phyloP scores from a whole-genome alignment of 148 eudicot genomes.

The Cornus kousa region DNA sequence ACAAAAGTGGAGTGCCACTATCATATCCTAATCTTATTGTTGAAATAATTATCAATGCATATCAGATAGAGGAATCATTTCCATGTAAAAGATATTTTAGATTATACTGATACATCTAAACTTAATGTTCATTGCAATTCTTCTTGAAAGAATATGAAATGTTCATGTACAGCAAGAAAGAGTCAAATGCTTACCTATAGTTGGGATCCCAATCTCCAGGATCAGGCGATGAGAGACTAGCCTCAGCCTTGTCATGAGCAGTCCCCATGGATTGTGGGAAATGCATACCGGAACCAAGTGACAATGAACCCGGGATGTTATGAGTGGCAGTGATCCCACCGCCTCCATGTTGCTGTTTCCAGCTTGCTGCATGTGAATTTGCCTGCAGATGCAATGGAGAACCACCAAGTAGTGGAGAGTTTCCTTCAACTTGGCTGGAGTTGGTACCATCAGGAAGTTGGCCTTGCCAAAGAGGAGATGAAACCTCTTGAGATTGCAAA shows the following conservation, averaged over 20 bases:
- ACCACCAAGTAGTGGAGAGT: conserved; percentile 41
- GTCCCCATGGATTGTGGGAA: conserved; percentile 32
- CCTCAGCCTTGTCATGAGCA: conserved; percentile 51
- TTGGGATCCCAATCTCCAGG: conserved; percentile 99
- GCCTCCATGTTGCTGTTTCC: conserved; percentile 60
- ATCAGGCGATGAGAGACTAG: conserved; percentile 57
- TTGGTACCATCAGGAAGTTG: conserved; percentile 35
- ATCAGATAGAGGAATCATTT: not conserved
- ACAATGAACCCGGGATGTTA: conserved; percentile 28
- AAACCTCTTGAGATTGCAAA: conserved; percentile 52
- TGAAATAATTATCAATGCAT: not conserved
- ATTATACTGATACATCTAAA: not conserved
- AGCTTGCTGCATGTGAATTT: conserved; percentile 38
- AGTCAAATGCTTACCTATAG: conserved; percentile 60
- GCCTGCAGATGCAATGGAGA: conserved; percentile 49
- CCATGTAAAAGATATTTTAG: not conserved
- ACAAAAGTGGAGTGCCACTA: too few species aligned
- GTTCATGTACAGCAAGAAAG: not conserved
- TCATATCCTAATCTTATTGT: too few species aligned
- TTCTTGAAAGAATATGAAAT: not conserved
- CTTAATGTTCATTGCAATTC: not conserved
- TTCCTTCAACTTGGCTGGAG: conserved; percentile 57
- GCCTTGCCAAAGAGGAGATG: conserved; percentile 61
- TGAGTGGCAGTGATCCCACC: conserved; percentile 29
- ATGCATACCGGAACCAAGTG: conserved; percentile 35